phyloP scores from a whole-genome alignment of 129 eudicot species.

The Flaveria brownii region DNA sequence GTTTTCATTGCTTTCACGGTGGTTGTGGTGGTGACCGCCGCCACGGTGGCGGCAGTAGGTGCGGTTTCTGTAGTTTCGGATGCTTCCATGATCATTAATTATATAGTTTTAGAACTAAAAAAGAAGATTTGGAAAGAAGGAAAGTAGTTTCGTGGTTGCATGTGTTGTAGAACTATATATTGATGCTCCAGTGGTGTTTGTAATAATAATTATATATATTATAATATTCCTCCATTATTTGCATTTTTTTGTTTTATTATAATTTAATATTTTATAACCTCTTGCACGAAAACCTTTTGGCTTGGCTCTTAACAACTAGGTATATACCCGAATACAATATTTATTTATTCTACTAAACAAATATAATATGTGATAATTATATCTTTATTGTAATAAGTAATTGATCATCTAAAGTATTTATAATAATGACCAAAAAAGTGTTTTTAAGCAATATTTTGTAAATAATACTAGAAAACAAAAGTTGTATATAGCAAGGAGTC shows the following conservation, averaged over 20 bases:
- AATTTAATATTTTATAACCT: conserved; percentile 4
- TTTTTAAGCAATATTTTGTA: conserved; percentile 17
- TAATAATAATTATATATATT: conserved; percentile 19
- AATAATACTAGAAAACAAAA: neutral
- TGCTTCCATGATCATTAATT: conserved; percentile 41
- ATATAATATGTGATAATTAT: neutral
- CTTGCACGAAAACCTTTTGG: conserved; percentile 29
- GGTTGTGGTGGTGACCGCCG: conserved; percentile 16
- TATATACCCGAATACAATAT: conserved; percentile 27
- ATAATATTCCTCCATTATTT: conserved; percentile 52
- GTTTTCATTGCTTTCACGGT: conserved; percentile 39
- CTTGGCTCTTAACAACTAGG: conserved; percentile 35
- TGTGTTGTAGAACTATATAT: conserved; percentile 42
- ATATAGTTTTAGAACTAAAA: conserved; percentile 9
- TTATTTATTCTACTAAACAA: neutral
- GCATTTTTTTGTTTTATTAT: neutral
- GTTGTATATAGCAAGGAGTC: neutral
- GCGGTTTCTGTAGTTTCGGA: conserved; percentile 41
- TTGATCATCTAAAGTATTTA: neutral
- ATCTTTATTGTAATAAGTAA: no score
- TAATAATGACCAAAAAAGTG: neutral
- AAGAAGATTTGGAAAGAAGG: neutral
- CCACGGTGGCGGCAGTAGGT: conserved; percentile 13
- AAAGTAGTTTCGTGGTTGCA: conserved; percentile 46
- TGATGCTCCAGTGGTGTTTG: conserved; percentile 21